phyloP scores from a whole-genome alignment of 2,329 filamentous ascomycete genomes.

The Xylariaceae sp. region DNA sequence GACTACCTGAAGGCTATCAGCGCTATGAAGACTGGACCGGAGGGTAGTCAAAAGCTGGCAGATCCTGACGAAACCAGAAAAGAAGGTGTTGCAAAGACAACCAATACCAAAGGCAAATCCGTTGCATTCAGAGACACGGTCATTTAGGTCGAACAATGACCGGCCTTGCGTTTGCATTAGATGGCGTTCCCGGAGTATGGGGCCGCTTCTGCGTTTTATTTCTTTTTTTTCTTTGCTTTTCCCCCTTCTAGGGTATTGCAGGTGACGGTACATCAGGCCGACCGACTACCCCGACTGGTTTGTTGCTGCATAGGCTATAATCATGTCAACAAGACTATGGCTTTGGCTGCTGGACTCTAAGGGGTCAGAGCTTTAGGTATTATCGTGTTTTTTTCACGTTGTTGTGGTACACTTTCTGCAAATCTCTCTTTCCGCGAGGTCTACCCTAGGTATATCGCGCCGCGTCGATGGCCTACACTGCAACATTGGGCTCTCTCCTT shows the following conservation, averaged over 20 bases:
- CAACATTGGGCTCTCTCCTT: neutral
- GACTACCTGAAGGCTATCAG: conserved; percentile 34
- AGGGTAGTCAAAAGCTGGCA: conserved; percentile 22
- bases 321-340: neutral
- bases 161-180: conserved; percentile 20
- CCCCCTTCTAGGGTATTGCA: neutral
- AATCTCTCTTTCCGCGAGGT: neutral
- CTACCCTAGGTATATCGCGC: neutral
- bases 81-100: conserved; percentile 23
- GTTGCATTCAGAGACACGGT: conserved; percentile 28
- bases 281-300: neutral
- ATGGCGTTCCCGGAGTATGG: conserved; percentile 22
- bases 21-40: conserved; percentile 27
- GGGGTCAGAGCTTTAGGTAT: neutral
- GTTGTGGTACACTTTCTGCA: neutral
- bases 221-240: neutral
- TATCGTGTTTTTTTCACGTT: neutral
- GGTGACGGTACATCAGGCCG: neutral
- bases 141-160: conserved; percentile 18
- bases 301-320: neutral
- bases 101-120: conserved; percentile 29
- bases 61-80: conserved; percentile 25
- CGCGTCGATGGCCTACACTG: neutral
- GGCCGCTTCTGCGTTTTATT: conserved; percentile 12
- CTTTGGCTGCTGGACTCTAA: neutral